Evolutionary conservation across 164 flowering plant genomes (phyloP).

Genomic region (Berberis vulgaris): DNA sequence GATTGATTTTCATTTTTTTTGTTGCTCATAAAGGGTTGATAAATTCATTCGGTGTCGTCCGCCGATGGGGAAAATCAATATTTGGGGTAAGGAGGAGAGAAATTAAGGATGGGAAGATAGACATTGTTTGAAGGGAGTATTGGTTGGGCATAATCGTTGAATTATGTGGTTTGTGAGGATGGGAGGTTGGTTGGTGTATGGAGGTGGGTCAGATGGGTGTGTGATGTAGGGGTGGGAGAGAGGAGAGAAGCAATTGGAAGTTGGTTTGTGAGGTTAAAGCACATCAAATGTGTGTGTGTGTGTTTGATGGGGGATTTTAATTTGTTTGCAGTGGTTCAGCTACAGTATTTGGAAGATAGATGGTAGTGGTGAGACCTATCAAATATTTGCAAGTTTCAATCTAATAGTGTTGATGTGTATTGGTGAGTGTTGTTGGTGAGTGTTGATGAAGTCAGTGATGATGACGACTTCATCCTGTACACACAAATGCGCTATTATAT

Average conservation of each 20-base stretch:
- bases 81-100: constrained; percentile 44
- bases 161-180: constrained; percentile 58
- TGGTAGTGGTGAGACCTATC: constrained; percentile 26
- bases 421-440: too few species aligned
- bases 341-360: constrained; percentile 74
- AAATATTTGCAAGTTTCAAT: constrained; percentile 12
- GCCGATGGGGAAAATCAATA: constrained; percentile 90
- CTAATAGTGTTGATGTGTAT: too few species aligned
- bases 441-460: too few species aligned
- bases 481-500: too few species aligned
- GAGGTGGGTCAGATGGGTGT: constrained; percentile 80
- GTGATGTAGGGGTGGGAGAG: constrained; percentile 67
- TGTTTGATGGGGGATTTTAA: constrained; percentile 40
- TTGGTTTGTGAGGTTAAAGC: constrained; percentile 53
- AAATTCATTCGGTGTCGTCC: constrained; percentile 47
- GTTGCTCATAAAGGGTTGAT: constrained; percentile 43
- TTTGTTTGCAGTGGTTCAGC: constrained; percentile 83
- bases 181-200: constrained; percentile 49
- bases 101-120: background rate
- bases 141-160: constrained; percentile 77
- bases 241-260: constrained; percentile 33
- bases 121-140: constrained; percentile 43
- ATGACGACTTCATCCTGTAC: too few species aligned
- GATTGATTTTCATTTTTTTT: too few species aligned
- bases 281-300: constrained; percentile 67